Conservation (phyloP, 2,329 filamentous ascomycete species). For the Cercospora sesami region DNA sequence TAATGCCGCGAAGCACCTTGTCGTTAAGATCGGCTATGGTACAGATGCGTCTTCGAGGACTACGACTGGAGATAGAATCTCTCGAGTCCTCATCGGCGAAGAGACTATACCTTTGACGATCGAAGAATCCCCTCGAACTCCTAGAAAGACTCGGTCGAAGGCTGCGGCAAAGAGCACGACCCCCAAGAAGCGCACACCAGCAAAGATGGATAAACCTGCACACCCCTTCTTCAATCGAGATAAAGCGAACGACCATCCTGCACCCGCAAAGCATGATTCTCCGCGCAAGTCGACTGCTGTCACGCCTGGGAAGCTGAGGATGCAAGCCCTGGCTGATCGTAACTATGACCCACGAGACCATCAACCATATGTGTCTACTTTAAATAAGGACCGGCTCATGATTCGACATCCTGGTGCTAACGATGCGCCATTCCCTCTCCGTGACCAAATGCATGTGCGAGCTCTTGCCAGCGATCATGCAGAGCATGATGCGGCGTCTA, state of each 20-base stretch:
- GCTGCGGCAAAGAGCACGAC: conserved; percentile 16
- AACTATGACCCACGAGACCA: conserved; percentile 23
- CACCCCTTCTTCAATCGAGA: conserved; percentile 72
- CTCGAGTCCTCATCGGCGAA: conserved; percentile 57
- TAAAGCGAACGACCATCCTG: conserved; percentile 35
- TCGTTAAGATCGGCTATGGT: conserved; percentile 54
- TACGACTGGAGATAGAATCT: conserved; percentile 61
- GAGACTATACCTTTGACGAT: conserved; percentile 20
- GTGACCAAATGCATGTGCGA: conserved; percentile 64
- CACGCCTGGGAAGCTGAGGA: conserved; percentile 50
- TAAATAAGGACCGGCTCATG: conserved; percentile 38
- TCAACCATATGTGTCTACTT: conserved; percentile 30
- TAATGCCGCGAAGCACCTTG: conserved; percentile 21
- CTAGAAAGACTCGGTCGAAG: conserved; percentile 3
- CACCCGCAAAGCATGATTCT: conserved; percentile 33
- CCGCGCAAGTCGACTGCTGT: conserved; percentile 43
- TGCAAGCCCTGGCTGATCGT: conserved; percentile 32
- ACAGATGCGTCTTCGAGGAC: conserved; percentile 48
- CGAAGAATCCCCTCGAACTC: conserved; percentile 5
- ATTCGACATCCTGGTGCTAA: conserved; percentile 65
- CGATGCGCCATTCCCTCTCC: conserved; percentile 70
- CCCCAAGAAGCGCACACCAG: conserved; percentile 30
- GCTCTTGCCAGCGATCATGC: conserved; percentile 38
- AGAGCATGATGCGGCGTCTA: neutral
- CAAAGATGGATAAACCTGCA: conserved; percentile 41